Conservation (phyloP, 129 eudicot genomes). For the Erigeron canadensis region DNA sequence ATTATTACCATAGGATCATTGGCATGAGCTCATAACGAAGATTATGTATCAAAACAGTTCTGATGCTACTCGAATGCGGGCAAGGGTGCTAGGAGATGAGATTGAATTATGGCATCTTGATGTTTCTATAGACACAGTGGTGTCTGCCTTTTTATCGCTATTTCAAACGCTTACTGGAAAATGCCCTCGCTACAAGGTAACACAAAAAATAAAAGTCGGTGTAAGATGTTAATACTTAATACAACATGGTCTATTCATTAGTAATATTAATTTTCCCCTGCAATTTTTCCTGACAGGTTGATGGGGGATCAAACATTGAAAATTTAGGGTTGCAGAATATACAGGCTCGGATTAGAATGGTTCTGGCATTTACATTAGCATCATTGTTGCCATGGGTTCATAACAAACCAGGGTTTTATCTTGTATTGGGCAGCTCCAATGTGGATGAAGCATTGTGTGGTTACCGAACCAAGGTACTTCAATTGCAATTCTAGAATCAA, state of each 20-base stretch:
- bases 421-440: slow-evolving; percentile 95
- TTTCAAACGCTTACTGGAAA: slow-evolving; percentile 88
- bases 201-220: not conserved
- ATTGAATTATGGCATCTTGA: slow-evolving; percentile 97
- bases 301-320: slow-evolving; percentile 91
- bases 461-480: slow-evolving; percentile 81
- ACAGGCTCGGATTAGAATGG: slow-evolving; percentile 99
- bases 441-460: slow-evolving; percentile 98
- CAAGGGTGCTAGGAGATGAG: slow-evolving; percentile 82
- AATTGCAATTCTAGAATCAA: not conserved
- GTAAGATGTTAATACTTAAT: not conserved
- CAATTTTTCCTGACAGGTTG: slow-evolving; percentile 50
- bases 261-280: not conserved
- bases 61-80: slow-evolving; percentile 70
- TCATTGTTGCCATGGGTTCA: slow-evolving; percentile 98
- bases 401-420: slow-evolving; percentile 90
- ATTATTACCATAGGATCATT: no score
- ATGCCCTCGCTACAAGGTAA: slow-evolving; percentile 88
- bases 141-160: slow-evolving; percentile 70
- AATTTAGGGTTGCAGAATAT: slow-evolving; percentile 93
- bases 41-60: slow-evolving; percentile 44
- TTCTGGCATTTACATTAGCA: slow-evolving; percentile 90
- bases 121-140: slow-evolving; percentile 77
- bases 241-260: no score
- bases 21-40: no score